These are phyloP conservation scores for Colletotrichum sp. DNA, from an alignment of 2,329 filamentous ascomycete genomes.

Conservation along the genomic window DNA sequence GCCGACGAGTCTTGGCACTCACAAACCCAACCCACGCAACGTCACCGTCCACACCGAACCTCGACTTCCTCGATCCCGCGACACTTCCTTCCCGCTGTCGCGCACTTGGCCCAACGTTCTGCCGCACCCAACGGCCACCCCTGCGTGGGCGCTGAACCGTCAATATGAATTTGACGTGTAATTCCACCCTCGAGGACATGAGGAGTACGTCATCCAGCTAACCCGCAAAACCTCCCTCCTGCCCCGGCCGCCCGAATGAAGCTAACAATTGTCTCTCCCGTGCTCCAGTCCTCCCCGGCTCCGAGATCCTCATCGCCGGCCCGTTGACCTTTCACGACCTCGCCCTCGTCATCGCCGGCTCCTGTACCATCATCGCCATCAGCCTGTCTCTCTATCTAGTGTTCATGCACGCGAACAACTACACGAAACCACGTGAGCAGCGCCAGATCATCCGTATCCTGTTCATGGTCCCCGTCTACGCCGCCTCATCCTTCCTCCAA, in stretches of 20 bases:
- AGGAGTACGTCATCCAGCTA: slow-evolving; percentile 37
- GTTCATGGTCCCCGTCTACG: slow-evolving; percentile 86
- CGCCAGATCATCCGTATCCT: slow-evolving; percentile 84
- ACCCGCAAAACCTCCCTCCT: too few relatives aligned
- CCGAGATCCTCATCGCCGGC: slow-evolving; percentile 52
- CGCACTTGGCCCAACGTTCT: not conserved
- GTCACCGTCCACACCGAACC: not conserved
- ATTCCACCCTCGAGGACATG: slow-evolving; percentile 48
- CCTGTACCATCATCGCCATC: slow-evolving; percentile 55
- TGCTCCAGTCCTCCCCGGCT: slow-evolving; percentile 43
- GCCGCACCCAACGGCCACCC: not conserved
- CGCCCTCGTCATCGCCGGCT: slow-evolving; percentile 55
- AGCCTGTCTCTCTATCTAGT: slow-evolving; percentile 60
- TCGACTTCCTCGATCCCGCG: not conserved
- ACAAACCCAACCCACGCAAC: not conserved
- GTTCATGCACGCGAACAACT: slow-evolving; percentile 63
- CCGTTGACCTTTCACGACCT: slow-evolving; percentile 59
- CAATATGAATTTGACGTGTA: slow-evolving; percentile 43
- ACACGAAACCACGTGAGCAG: slow-evolving; percentile 65
- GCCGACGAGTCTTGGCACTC: slow-evolving; percentile 11
- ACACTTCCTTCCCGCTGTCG: not conserved
- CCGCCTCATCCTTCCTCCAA: slow-evolving; percentile 74
- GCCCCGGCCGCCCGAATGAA: not conserved
- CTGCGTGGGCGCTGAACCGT: not conserved
- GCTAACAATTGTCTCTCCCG: not conserved